Base-by-base conservation (phyloP, 352 stramenopile species). In the Hyphochytrium catenoides region DNA sequence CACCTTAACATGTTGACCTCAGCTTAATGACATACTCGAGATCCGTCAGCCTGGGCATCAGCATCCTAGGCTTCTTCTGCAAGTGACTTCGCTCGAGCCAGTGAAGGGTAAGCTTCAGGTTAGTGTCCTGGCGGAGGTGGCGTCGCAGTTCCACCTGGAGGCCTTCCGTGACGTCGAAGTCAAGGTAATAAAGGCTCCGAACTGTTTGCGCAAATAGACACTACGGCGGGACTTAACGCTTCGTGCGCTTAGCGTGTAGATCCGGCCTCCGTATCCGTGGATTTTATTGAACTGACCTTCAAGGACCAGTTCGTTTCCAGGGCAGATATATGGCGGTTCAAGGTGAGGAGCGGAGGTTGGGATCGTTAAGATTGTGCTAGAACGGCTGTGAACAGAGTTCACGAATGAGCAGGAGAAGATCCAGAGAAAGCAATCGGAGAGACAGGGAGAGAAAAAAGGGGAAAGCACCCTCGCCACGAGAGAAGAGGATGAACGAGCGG, bases 251-350 rank as follows among this genome's bases (percentile, higher is more conserved):
- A 57, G n/a, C 57, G 58, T 15, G 54, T 81, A 8, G 54, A 77
- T 3, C 54, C 50, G 12, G 45, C 47, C 0, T 56, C 74, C 12
- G 58, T 75, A 11, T 56, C 48, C 1, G 54, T 73, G 28, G 71
- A 86, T 40, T 87, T 74, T 39, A 57, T 90, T 33, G 73, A 90
- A 52, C 33, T 88, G 26, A 73, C 60, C 26, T 83, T 88, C 43
- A 81, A 82, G 39, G 69, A 84, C 54, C 70, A 91, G 50, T 92
- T 87, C 39, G 56, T 91, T 3, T 87, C 75, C 11, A 56, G 76
- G 4, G 72, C 65, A 4, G 74, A 91, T 42, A 65, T 92, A 6
- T 89, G 73, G 68, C 65, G 74, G 16, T 74, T 82, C 40, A 82
- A 82, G 39, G 39, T 42, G 39, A 4, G 12, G 26, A 41, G 3